Evolutionary conservation across 2,329 filamentous ascomycete species (phyloP), one percentile per base, ranked within the genome.

Genomic region (Gnomoniopsis sp.): DNA sequence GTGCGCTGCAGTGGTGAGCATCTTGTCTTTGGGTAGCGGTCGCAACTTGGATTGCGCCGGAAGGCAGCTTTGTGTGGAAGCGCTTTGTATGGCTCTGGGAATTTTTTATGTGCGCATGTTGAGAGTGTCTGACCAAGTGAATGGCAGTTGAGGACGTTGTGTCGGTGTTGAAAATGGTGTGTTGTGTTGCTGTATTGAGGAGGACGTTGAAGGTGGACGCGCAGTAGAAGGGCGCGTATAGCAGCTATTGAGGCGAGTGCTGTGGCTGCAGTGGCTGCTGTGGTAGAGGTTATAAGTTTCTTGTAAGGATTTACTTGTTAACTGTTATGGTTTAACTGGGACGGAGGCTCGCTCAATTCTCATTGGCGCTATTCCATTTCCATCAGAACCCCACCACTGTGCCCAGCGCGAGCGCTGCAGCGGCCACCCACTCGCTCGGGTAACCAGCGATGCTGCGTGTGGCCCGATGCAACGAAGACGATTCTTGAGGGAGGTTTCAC

Each of bases 401-500:
- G 85, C 83, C 85, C 85, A 84, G 81, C 76, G 77, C 85, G 86
- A 88, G 88, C 79, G 82, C 79, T 65, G 83, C 82, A 85, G 85
- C 84, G 84, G 79, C 69, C 74, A 72, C 75, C 79, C 82, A 87
- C 84, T 88, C 85, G 80, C 79, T 79, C 69, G 80, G 86, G 86
- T 73, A 88, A 80, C 86, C 81, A 78, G 79, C 82, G 86, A 88
- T 80, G 77, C 79, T 85, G 79, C 73, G 74, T 70, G 77, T 72
- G 75, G 75, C 79, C 84, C 74, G 88, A 82, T 86, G 85, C 82
- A 84, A 83, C 86, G 85, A 82, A 84, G 82, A 84, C 77, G 69
- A 88, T 71, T 68, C 85, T 87, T 85, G 79, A 88, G 86, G 81
- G 85, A 87, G 85, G 85, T 59, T 75, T 88, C 82, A 88, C 85